These are phyloP conservation scores for Musa troglodytarum DNA, from an alignment of 176 grass and related monocot genomes.

Conservation along the genomic window DNA sequence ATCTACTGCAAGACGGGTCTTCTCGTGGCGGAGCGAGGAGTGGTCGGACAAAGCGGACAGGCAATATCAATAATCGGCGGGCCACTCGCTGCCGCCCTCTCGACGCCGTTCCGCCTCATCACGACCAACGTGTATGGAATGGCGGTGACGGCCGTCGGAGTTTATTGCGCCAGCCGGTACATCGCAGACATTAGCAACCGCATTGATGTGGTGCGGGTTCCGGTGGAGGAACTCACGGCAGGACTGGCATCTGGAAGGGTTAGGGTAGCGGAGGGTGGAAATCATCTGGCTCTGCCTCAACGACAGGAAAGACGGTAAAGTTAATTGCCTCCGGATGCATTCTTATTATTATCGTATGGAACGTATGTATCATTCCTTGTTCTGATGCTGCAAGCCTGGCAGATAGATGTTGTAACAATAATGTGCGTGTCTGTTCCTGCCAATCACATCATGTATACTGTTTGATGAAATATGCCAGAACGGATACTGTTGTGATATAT, in stretches of 20 bases:
- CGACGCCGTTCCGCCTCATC: constrained; percentile 13
- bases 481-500: too few species aligned
- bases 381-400: too few species aligned
- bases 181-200: constrained; percentile 20
- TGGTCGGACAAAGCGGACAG: constrained; percentile 57
- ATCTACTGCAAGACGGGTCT: constrained; percentile 79
- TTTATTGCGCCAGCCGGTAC: constrained; percentile 25
- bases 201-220: not conserved
- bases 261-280: constrained; percentile 10
- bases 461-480: not conserved
- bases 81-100: constrained; percentile 19
- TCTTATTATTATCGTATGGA: not conserved
- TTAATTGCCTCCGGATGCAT: too few species aligned
- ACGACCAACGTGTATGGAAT: constrained; percentile 29
- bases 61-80: constrained; percentile 21
- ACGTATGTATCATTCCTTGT: not conserved
- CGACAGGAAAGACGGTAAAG: not conserved
- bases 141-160: constrained; percentile 12
- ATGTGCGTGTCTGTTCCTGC: not conserved
- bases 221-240: constrained; percentile 18
- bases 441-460: not conserved
- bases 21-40: constrained; percentile 40
- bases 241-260: constrained; percentile 18
- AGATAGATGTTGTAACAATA: not conserved
- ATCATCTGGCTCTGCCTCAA: constrained; percentile 1